These are phyloP conservation scores for Morella rubra DNA, from an alignment of 306 rosid species.

Conservation along the genomic window DNA sequence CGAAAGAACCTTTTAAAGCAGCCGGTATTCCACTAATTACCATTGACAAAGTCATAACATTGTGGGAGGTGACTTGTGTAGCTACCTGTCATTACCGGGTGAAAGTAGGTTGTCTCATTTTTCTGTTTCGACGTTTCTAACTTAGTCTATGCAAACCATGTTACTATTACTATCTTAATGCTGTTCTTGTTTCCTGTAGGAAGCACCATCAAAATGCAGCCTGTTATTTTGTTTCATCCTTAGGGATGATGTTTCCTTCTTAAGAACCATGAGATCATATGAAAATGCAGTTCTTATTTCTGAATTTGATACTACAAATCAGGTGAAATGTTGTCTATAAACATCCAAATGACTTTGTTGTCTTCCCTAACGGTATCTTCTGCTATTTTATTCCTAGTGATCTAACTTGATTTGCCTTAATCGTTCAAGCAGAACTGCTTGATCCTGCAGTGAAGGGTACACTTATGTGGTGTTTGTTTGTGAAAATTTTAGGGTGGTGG, in stretches of 20 bases:
- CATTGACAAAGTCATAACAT: too few relatives aligned
- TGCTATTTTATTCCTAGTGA: background rate
- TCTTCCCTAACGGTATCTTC: background rate
- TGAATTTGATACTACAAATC: background rate
- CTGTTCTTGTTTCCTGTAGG: background rate
- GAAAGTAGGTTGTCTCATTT: background rate
- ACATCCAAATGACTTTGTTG: background rate
- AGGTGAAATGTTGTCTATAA: background rate
- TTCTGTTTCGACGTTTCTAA: background rate
- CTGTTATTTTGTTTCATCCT: too few relatives aligned
- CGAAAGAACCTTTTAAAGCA: too few relatives aligned
- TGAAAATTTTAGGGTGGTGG: too few relatives aligned
- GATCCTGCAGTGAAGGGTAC: conserved; percentile 64
- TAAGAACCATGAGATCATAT: background rate
- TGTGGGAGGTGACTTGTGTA: too few relatives aligned
- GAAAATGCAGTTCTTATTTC: background rate
- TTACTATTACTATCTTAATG: background rate
- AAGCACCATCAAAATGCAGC: background rate
- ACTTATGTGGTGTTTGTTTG: too few relatives aligned
- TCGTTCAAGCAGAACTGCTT: conserved; percentile 47
- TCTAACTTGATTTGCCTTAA: background rate
- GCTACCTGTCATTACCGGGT: background rate
- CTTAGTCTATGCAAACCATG: background rate
- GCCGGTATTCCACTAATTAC: too few relatives aligned
- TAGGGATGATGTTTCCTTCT: background rate